phyloP scores from a whole-genome alignment of 192 early-diverging fungal genomes.

The Coemansia sp. region DNA sequence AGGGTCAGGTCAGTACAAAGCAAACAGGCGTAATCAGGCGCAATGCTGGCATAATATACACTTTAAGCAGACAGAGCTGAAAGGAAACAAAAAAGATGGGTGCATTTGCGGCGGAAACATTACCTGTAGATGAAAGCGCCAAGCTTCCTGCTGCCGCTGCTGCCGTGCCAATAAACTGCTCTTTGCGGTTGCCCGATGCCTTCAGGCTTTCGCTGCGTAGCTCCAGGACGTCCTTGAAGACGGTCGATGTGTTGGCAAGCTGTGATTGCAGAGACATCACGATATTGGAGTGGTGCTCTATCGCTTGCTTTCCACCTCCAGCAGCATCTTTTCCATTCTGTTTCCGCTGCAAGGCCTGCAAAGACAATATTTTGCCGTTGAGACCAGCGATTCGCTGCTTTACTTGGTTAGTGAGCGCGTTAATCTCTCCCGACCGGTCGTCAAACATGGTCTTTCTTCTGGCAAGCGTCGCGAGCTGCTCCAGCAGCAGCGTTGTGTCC shows the following conservation, averaged over 20 bases:
- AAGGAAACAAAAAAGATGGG: neutral
- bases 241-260: constrained; percentile 82
- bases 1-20: neutral
- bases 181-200: constrained; percentile 80
- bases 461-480: constrained; percentile 86
- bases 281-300: constrained; percentile 89
- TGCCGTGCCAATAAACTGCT: constrained; percentile 75
- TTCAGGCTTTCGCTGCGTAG: constrained; percentile 94
- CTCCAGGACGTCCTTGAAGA: constrained; percentile 96
- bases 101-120: constrained; percentile 3
- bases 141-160: constrained; percentile 20
- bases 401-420: constrained; percentile 83
- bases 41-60: too few species aligned
- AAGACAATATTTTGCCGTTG: constrained; percentile 87
- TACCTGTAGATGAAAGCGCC: constrained; percentile 36
- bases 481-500: constrained; percentile 73
- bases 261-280: constrained; percentile 90
- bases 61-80: too few species aligned
- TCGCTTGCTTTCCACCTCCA: constrained; percentile 61
- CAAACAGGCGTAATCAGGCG: too few species aligned
- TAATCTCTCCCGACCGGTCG: constrained; percentile 94
- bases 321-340: constrained; percentile 59
- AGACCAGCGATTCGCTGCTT: constrained; percentile 95
- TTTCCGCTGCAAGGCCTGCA: constrained; percentile 58
- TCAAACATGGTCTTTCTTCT: constrained; percentile 95